Evolutionary conservation across 306 rosid species (phyloP).

Genomic region (Pterocarpus santalinus): DNA sequence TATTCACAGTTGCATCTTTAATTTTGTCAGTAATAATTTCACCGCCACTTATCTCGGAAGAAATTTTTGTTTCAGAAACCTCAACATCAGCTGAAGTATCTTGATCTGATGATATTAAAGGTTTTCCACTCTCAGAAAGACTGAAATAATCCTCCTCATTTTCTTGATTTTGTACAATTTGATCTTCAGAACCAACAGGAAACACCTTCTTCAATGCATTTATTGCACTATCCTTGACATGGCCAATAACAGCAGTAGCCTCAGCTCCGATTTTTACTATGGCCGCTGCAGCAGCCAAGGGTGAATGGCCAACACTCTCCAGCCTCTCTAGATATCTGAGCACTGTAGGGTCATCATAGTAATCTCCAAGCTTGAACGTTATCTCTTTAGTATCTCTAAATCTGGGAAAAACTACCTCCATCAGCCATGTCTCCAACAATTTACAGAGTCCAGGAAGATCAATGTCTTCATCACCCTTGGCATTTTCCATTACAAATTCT

Average conservation of each 20-base stretch:
- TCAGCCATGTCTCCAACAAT: slow-evolving; percentile 90
- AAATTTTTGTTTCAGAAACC: slow-evolving; percentile 57
- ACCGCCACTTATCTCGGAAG: slow-evolving; percentile 55
- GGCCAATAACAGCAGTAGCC: slow-evolving; percentile 93
- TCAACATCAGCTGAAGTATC: slow-evolving; percentile 55
- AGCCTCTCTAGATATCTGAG: slow-evolving; percentile 85
- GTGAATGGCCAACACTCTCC: slow-evolving; percentile 83
- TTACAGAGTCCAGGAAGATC: slow-evolving; percentile 97
- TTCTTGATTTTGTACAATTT: slow-evolving; percentile 54
- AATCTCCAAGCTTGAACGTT: slow-evolving; percentile 87
- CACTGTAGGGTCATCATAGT: slow-evolving; percentile 91
- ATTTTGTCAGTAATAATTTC: slow-evolving; percentile 67
- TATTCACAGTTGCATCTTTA: slow-evolving; percentile 79
- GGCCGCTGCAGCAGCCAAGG: slow-evolving; percentile 98
- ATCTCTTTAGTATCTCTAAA: slow-evolving; percentile 83
- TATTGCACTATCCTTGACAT: slow-evolving; percentile 84
- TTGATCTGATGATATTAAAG: slow-evolving; percentile 50
- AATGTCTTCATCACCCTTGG: slow-evolving; percentile 77
- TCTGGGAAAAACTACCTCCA: slow-evolving; percentile 93
- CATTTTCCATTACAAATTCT: slow-evolving; percentile 79
- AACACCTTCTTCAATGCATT: slow-evolving; percentile 86
- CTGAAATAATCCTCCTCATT: slow-evolving; percentile 57
- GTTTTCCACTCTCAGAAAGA: slow-evolving; percentile 60
- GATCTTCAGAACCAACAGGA: slow-evolving; percentile 66
- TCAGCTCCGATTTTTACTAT: slow-evolving; percentile 92